These are phyloP conservation scores for Exophiala spinifera DNA, from an alignment of 2,329 filamentous ascomycete species.

Conservation along the genomic window DNA sequence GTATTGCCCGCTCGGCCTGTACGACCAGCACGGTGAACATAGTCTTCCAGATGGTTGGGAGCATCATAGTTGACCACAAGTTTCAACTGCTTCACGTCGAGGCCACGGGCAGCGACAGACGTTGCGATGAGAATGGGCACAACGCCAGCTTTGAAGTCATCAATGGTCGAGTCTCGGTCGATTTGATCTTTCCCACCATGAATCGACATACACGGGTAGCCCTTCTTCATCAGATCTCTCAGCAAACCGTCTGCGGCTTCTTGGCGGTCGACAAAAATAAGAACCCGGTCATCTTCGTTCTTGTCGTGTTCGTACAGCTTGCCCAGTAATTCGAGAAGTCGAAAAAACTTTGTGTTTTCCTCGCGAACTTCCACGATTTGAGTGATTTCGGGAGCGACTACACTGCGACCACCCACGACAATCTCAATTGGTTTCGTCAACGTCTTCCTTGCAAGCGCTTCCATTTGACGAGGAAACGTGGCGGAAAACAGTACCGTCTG, in stretches of 20 bases:
- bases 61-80: slow-evolving; percentile 63
- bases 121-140: slow-evolving; percentile 90
- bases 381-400: slow-evolving; percentile 70
- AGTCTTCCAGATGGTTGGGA: slow-evolving; percentile 63
- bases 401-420: slow-evolving; percentile 78
- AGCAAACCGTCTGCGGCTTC: slow-evolving; percentile 81
- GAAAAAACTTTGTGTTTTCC: slow-evolving; percentile 77
- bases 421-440: slow-evolving; percentile 85
- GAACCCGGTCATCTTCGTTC: slow-evolving; percentile 82
- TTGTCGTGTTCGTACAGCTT: slow-evolving; percentile 69
- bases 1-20: slow-evolving; percentile 81
- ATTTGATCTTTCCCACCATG: slow-evolving; percentile 92
- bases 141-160: slow-evolving; percentile 88
- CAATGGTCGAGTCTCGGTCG: slow-evolving; percentile 86
- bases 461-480: slow-evolving; percentile 92
- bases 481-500: slow-evolving; percentile 96
- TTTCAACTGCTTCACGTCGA: slow-evolving; percentile 95
- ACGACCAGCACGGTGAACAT: slow-evolving; percentile 93
- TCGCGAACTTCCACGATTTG: slow-evolving; percentile 86
- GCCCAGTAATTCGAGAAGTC: slow-evolving; percentile 80
- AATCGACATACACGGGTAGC: slow-evolving; percentile 88
- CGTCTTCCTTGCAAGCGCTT: slow-evolving; percentile 83
- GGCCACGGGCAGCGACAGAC: slow-evolving; percentile 87
- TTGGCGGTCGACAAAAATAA: slow-evolving; percentile 91
- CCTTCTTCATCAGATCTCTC: slow-evolving; percentile 75